These are phyloP conservation scores for Hyphopichia fennica DNA, from an alignment of 1,139 yeast species.

Conservation along the genomic window DNA sequence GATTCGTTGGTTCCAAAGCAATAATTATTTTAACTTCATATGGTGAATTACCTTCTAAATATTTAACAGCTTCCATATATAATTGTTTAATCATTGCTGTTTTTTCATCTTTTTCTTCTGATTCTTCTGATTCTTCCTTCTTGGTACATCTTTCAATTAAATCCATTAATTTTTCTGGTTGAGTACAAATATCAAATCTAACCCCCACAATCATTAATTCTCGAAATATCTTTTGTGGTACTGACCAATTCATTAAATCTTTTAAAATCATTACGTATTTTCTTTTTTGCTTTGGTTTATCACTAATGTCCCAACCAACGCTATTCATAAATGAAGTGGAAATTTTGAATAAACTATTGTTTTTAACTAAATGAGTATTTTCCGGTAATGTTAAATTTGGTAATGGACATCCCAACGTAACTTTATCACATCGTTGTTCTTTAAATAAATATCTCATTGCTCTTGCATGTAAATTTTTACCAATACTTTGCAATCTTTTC, in stretches of 20 bases:
- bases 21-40: conserved; percentile 50
- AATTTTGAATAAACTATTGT: conserved; percentile 16
- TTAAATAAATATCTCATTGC: conserved; percentile 53
- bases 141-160: conserved; percentile 22
- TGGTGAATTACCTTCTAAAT: conserved; percentile 15
- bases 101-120: conserved; percentile 8
- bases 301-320: conserved; percentile 38
- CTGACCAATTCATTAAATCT: conserved; percentile 47
- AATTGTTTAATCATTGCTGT: conserved; percentile 10
- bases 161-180: conserved; percentile 38
- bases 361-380: conserved; percentile 16
- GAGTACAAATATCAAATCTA: conserved; percentile 54
- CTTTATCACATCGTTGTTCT: conserved; percentile 41
- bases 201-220: conserved; percentile 63
- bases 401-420: conserved; percentile 52
- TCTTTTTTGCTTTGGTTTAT: conserved; percentile 11
- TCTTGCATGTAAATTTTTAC: conserved; percentile 55
- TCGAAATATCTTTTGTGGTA: conserved; percentile 53
- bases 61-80: conserved; percentile 26
- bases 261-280: conserved; percentile 40
- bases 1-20: conserved; percentile 57
- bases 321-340: conserved; percentile 33
- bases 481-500: conserved; percentile 58
- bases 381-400: conserved; percentile 52
- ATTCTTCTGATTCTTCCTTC: conserved; percentile 5